phyloP scores from a whole-genome alignment of 2,329 filamentous ascomycete species.

The Neonectria magnoliae region DNA sequence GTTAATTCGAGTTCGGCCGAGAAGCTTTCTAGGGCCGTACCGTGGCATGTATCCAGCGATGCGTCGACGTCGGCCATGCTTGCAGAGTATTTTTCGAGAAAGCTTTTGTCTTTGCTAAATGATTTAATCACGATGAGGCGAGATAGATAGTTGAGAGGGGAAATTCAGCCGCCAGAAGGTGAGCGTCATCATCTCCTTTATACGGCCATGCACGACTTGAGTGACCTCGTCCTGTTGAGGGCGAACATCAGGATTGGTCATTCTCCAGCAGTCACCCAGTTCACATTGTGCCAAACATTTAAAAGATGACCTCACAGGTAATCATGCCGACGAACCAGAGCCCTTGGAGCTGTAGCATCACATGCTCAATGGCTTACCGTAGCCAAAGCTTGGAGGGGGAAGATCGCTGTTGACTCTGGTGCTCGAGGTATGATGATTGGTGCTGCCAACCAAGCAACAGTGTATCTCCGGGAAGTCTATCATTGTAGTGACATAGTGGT shows the following conservation, averaged over 20 bases:
- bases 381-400: not conserved
- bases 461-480: not conserved
- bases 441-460: not conserved
- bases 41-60: constrained; percentile 9
- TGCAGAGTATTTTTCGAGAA: not conserved
- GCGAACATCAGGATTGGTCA: not conserved
- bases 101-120: not conserved
- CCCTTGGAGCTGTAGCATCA: not conserved
- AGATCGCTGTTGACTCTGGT: not conserved
- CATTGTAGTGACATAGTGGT: too few species aligned
- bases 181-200: constrained; percentile 12
- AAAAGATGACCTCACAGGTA: constrained; percentile 6
- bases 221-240: not conserved
- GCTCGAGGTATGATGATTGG: not conserved
- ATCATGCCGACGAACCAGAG: not conserved
- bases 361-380: not conserved
- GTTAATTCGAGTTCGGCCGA: not conserved
- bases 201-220: not conserved
- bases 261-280: not conserved
- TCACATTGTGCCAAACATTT: not conserved
- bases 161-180: not conserved
- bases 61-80: constrained; percentile 22
- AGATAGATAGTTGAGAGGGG: not conserved
- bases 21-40: not conserved
- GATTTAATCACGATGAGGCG: not conserved